These are phyloP conservation scores for Dactylorhiza incarnata DNA, from an alignment of 106 monocot genomes.

Conservation along the genomic window DNA sequence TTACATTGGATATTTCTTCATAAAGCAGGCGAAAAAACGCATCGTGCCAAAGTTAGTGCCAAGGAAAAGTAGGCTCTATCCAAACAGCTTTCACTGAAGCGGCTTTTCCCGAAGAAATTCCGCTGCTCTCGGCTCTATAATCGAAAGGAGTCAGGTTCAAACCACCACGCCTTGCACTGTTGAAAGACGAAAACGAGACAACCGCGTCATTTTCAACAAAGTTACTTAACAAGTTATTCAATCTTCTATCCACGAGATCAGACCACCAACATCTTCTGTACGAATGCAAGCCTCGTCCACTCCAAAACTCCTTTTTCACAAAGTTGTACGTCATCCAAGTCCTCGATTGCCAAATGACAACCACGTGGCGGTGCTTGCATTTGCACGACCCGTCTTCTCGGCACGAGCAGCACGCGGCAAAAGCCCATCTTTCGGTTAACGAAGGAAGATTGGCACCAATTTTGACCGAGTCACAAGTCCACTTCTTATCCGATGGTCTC, in stretches of 20 bases:
- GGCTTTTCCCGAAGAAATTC: not conserved
- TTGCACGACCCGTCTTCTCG: not conserved
- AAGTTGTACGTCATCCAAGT: not conserved
- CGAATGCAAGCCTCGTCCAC: too few species aligned
- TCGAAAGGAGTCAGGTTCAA: slow-evolving; percentile 3
- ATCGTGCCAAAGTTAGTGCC: not conserved
- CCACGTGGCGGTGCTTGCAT: not conserved
- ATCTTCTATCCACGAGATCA: not conserved
- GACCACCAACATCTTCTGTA: not conserved
- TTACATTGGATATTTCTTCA: not conserved
- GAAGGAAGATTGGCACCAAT: not conserved
- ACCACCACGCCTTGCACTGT: not conserved
- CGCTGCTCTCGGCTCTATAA: not conserved
- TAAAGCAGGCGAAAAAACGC: not conserved
- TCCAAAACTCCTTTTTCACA: too few species aligned
- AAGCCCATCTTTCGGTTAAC: not conserved
- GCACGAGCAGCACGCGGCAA: not conserved
- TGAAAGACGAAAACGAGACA: not conserved
- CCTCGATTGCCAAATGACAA: not conserved
- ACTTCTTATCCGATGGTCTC: not conserved
- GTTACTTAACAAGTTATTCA: not conserved
- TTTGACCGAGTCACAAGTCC: not conserved
- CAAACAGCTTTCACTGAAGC: not conserved
- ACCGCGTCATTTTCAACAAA: not conserved
- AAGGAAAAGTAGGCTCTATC: not conserved